Evolutionary conservation across 2,329 filamentous ascomycete genomes (phyloP).

Genomic region (Pochonia chlamydosporia): DNA sequence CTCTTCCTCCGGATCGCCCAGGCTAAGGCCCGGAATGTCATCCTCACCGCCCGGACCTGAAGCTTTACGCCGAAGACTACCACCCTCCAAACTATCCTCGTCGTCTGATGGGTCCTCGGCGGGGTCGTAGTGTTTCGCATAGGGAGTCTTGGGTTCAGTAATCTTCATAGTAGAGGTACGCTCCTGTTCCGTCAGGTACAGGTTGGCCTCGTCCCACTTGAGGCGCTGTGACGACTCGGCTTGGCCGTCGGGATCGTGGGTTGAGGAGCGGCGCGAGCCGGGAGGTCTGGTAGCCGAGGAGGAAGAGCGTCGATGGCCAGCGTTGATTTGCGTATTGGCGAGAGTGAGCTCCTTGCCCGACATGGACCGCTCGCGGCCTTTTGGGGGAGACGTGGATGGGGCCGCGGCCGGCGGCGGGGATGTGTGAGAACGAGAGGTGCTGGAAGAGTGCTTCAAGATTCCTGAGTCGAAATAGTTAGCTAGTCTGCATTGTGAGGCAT

Average conservation of each 20-base stretch:
- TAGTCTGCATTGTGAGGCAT: background rate
- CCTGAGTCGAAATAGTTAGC: constrained; percentile 59
- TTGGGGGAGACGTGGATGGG: constrained; percentile 34
- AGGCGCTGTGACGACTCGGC: constrained; percentile 62
- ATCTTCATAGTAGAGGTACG: constrained; percentile 98
- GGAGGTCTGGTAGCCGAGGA: constrained; percentile 59
- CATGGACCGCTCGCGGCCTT: constrained; percentile 29
- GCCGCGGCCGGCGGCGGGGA: constrained; percentile 43
- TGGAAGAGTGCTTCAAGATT: constrained; percentile 79
- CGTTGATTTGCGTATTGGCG: constrained; percentile 91
- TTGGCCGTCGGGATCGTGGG: constrained; percentile 37
- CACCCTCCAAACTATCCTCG: constrained; percentile 41
- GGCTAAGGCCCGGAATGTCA: constrained; percentile 85
- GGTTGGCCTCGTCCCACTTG: constrained; percentile 98
- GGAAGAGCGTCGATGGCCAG: constrained; percentile 80
- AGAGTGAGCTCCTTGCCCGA: constrained; percentile 85
- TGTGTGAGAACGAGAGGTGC: constrained; percentile 54
- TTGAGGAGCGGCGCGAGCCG: constrained; percentile 68
- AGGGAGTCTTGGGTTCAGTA: constrained; percentile 95
- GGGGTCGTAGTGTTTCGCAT: constrained; percentile 87
- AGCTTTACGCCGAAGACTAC: constrained; percentile 22
- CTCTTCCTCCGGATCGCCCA: constrained; percentile 85
- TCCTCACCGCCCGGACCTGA: constrained; percentile 45
- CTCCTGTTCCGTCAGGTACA: constrained; percentile 95
- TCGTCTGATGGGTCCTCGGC: constrained; percentile 82